Conservation (phyloP, 805 yeast genomes). For the Ogataea nakhonphanomensis region DNA sequence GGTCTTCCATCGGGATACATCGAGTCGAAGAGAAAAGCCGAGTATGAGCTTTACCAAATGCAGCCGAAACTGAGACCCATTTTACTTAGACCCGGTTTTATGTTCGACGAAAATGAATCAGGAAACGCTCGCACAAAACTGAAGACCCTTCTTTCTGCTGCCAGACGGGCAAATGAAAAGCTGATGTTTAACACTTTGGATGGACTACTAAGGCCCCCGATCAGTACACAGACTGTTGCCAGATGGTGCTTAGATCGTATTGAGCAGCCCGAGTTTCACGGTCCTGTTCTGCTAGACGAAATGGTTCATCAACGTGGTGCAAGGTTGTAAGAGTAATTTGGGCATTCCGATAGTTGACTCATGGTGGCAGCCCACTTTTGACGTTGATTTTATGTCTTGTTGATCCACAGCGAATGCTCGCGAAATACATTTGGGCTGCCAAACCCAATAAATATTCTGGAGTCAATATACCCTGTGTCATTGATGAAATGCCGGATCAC, state of each 20-base stretch:
- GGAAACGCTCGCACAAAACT: conserved; percentile 39
- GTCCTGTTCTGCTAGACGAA: conserved; percentile 58
- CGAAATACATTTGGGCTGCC: no score
- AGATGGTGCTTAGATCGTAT: conserved; percentile 52
- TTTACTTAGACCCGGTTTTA: conserved; percentile 75
- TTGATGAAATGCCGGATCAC: no score
- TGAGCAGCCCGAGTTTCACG: conserved; percentile 46
- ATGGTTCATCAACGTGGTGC: conserved; percentile 26
- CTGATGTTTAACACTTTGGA: conserved; percentile 44
- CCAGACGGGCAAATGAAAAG: conserved; percentile 42
- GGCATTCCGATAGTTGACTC: neutral
- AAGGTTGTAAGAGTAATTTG: conserved; percentile 4
- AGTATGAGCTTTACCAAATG: conserved; percentile 43
- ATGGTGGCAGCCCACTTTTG: no score
- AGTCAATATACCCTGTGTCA: no score
- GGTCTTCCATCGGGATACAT: conserved; percentile 69
- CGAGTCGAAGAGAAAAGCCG: conserved; percentile 75
- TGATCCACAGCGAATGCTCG: no score
- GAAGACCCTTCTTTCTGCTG: conserved; percentile 40
- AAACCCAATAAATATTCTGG: no score
- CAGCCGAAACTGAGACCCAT: conserved; percentile 56
- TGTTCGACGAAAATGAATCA: conserved; percentile 54
- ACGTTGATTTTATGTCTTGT: no score
- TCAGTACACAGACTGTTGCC: conserved; percentile 70
- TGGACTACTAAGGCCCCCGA: conserved; percentile 54